Evolutionary conservation across 345 rosid genomes (phyloP), one percentile per base, ranked within the genome.

Genomic region (Atalantia buxifolia): DNA sequence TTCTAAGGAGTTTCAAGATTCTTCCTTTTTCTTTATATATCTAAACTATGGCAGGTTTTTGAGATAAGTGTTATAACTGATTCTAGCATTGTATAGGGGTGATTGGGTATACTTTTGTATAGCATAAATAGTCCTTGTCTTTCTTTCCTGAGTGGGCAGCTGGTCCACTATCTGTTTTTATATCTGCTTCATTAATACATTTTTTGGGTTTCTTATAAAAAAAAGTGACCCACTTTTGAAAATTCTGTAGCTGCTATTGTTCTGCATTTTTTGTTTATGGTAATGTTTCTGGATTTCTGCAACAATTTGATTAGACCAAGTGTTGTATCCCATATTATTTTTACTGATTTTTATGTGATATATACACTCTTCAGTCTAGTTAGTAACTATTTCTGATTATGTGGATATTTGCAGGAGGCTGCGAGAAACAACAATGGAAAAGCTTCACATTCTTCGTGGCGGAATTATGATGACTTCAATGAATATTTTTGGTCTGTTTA

Each of bases 391-490:
- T 50, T 66, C 56, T 65, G 45, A 59, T 83, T 75, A 67, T 81
- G 72, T 81, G 78, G 56, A 62, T 63, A 79, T 60, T 27, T 64
- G 71, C 85, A 96, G 98, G 99, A 96, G 88, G 90, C 90, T 76
- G 80, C 33, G 64, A 86, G 87, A 72, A 96, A 92, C 85, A 85
- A 89, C 79, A 86, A 86, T 83, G 99, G 99, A 79, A 96, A 89
- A 86, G 98, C 99, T 83, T 87, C 98, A 27, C 99, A 96, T 89
- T 94, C 99, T 68, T 85, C 90, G 31, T 96, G 99, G 99, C 89
- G 99, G 85, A 96, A 96, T 89, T 96, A 96, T 82, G 99, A 96
- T 73, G 99, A 96, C 83, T 96, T 96, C 87, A 96, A 96, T 76
- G 99, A 96, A 85, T 96, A 92, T 84, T 96, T 96, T 76, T 96